A percentile compares a stretch with the other conserved stretches of the same genome.
Evolutionary conservation across 768 basidiomycete species (phyloP).

Genomic region (Paxillus involutus): DNA sequence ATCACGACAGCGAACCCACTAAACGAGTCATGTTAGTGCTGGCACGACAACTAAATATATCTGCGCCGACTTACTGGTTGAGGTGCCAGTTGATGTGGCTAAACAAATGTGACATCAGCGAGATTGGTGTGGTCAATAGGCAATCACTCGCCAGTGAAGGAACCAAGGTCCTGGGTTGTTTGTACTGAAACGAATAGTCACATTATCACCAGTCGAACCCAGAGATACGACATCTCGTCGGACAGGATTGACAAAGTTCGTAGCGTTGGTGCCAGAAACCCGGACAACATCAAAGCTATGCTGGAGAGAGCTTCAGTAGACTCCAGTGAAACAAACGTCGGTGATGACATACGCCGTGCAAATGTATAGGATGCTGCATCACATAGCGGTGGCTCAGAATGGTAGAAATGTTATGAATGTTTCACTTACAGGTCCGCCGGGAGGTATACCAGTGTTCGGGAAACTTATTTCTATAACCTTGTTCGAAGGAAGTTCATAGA

Average conservation of each 20-base stretch:
- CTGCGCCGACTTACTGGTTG: slow-evolving; percentile 13
- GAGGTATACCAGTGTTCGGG: slow-evolving; percentile 29
- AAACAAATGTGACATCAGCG: neutral
- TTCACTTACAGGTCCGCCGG: slow-evolving; percentile 31
- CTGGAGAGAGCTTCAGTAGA: slow-evolving; percentile 13
- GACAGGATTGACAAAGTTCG: slow-evolving; percentile 39
- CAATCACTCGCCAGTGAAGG: slow-evolving; percentile 37
- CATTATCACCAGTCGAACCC: slow-evolving; percentile 37
- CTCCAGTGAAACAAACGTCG: neutral
- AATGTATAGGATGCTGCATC: slow-evolving; percentile 41
- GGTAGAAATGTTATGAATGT: neutral
- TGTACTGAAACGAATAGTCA: slow-evolving; percentile 58
- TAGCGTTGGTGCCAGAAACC: slow-evolving; percentile 23
- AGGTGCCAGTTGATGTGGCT: slow-evolving; percentile 34
- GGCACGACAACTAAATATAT: neutral
- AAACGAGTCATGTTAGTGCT: neutral
- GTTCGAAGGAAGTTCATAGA: slow-evolving; percentile 46
- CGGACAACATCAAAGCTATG: slow-evolving; percentile 39
- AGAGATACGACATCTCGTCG: slow-evolving; percentile 34
- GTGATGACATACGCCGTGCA: slow-evolving; percentile 37
- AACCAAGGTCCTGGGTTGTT: slow-evolving; percentile 70
- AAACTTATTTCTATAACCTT: slow-evolving; percentile 47
- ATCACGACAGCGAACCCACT: slow-evolving; percentile 4
- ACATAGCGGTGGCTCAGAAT: neutral
- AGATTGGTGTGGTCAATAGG: neutral